Evolutionary conservation across 2,329 filamentous ascomycete species (phyloP).

Genomic region (Calcarisporium arbuscula): DNA sequence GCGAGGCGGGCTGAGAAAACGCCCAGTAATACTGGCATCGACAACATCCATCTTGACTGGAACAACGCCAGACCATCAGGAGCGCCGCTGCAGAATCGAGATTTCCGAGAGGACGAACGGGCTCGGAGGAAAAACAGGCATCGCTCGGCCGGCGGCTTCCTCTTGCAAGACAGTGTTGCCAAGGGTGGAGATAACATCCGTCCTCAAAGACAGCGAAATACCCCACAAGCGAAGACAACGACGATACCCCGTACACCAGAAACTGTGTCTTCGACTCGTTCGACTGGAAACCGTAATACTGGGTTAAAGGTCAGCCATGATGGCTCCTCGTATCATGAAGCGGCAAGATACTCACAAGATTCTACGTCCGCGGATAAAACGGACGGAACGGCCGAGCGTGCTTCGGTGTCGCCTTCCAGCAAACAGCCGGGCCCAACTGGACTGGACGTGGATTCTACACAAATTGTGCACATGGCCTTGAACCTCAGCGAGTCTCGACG

Average conservation of each 20-base stretch:
- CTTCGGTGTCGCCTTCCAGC: slow-evolving; percentile 9
- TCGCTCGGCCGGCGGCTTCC: slow-evolving; percentile 43
- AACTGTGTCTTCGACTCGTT: too few species aligned
- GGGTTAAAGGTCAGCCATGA: too few species aligned
- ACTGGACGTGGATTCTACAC: slow-evolving; percentile 69
- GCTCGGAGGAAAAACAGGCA: slow-evolving; percentile 31
- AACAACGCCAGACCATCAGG: slow-evolving; percentile 12
- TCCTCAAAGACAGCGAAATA: too few species aligned
- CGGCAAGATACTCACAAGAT: too few species aligned
- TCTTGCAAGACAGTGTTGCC: slow-evolving; percentile 39
- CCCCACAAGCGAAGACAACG: slow-evolving; percentile 14
- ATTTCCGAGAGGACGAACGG: slow-evolving; percentile 18
- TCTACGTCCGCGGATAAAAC: slow-evolving; percentile 1
- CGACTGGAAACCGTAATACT: too few species aligned
- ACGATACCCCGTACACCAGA: slow-evolving; percentile 4
- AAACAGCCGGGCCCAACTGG: slow-evolving; percentile 16
- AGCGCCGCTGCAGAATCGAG: slow-evolving; percentile 6
- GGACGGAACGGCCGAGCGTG: background rate
- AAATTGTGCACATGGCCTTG: slow-evolving; percentile 89
- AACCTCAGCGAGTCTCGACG: slow-evolving; percentile 77
- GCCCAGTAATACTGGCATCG: slow-evolving; percentile 10
- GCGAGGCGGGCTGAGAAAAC: background rate
- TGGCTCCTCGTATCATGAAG: too few species aligned
- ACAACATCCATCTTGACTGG: too few species aligned
- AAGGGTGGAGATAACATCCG: too few species aligned